These are phyloP conservation scores for Chloropicon primus DNA, from an alignment of 139 green algal species.

Conservation along the genomic window DNA sequence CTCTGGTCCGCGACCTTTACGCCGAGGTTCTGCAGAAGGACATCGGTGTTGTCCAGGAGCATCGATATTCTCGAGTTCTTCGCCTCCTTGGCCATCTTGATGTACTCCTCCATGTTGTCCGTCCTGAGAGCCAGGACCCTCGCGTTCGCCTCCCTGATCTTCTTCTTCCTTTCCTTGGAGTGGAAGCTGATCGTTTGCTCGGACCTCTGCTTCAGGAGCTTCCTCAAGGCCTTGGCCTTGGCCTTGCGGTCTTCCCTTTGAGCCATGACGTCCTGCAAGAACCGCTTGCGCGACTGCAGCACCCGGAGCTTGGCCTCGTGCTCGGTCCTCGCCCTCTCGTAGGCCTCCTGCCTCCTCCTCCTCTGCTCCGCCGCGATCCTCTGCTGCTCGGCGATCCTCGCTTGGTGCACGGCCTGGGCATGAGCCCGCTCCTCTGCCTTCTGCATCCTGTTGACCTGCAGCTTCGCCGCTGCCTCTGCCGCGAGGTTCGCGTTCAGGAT, in stretches of 20 bases:
- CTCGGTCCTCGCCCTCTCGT: background rate
- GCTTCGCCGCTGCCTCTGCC: background rate
- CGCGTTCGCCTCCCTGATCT: slow-evolving; percentile 14
- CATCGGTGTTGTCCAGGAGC: slow-evolving; percentile 26
- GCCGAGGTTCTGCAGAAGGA: slow-evolving; percentile 24
- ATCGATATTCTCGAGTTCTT: slow-evolving; percentile 26
- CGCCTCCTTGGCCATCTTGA: slow-evolving; percentile 19
- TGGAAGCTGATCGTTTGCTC: slow-evolving; percentile 8
- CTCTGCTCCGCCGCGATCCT: background rate
- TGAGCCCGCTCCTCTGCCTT: background rate
- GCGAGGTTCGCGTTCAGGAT: background rate
- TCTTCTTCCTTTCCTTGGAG: slow-evolving; percentile 8
- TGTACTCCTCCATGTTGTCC: slow-evolving; percentile 31
- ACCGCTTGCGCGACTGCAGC: background rate
- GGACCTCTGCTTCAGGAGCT: slow-evolving; percentile 17
- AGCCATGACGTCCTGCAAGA: slow-evolving; percentile 16
- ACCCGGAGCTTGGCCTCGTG: background rate
- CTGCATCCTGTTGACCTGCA: background rate
- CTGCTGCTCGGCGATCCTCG: background rate
- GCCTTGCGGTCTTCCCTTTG: slow-evolving; percentile 7
- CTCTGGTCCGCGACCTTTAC: slow-evolving; percentile 7
- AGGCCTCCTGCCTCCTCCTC: background rate
- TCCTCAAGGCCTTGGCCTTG: background rate
- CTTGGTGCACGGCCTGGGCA: background rate
- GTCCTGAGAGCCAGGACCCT: slow-evolving; percentile 22